Percentiles rank a stretch among this genome's conserved stretches.
Evolutionary conservation across 2,329 filamentous ascomycete species (phyloP).

Genomic region (Ceratocystiopsis brevicomis): DNA sequence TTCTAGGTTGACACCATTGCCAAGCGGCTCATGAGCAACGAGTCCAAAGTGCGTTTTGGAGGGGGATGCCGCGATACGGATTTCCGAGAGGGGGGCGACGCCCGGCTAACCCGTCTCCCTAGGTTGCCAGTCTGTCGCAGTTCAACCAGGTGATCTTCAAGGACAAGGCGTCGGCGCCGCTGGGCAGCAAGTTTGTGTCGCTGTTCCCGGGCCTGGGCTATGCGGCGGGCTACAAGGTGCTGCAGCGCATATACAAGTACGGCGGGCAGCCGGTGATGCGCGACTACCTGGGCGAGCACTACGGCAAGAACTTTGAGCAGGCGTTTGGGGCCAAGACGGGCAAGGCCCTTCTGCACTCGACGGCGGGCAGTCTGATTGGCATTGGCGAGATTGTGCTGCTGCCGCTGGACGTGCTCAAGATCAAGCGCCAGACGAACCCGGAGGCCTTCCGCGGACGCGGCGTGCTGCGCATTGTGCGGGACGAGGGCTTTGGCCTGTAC

Average conservation of each 20-base stretch:
- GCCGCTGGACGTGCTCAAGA: conserved; percentile 93
- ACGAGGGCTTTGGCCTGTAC: conserved; percentile 92
- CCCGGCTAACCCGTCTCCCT: not conserved
- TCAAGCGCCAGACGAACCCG: conserved; percentile 98
- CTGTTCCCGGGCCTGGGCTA: conserved; percentile 95
- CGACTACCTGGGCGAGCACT: conserved; percentile 67
- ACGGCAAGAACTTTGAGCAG: conserved; percentile 66
- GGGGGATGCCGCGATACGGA: conserved; percentile 13
- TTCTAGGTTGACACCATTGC: conserved; percentile 84
- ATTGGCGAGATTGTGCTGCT: conserved; percentile 94
- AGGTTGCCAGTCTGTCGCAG: conserved; percentile 40
- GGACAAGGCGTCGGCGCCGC: conserved; percentile 56
- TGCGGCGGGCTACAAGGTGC: conserved; percentile 89
- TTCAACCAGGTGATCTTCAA: conserved; percentile 90
- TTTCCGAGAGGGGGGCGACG: too few species aligned
- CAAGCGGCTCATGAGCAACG: conserved; percentile 98
- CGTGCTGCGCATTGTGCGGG: conserved; percentile 69
- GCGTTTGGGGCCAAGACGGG: conserved; percentile 92
- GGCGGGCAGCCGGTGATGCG: conserved; percentile 89
- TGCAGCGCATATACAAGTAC: conserved; percentile 97
- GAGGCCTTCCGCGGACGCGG: conserved; percentile 93
- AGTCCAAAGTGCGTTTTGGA: conserved; percentile 38
- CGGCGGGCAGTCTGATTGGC: conserved; percentile 84
- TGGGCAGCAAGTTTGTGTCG: conserved; percentile 69
- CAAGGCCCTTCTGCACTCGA: conserved; percentile 96